Base-by-base conservation (phyloP, 2,329 filamentous ascomycete species). In the Pyrenochaeta sp. region DNA sequence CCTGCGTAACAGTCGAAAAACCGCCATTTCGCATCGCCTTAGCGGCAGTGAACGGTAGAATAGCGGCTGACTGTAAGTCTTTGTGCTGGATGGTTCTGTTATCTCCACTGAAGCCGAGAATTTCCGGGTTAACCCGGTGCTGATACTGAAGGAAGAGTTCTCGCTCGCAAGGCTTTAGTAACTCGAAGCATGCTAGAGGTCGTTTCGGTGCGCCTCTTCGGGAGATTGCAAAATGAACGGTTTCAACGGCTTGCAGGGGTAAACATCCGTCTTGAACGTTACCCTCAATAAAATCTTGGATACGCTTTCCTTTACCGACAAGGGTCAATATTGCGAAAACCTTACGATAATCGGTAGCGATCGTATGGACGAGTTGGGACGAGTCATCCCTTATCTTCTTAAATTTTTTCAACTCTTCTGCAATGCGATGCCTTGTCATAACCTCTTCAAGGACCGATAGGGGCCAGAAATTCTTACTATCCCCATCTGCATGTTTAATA, bases 401-500 rank as follows among this genome's bases (percentile, higher is more conserved):
- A 40, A 60, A 61, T 13, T 27, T 40, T 2, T 55, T 43, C n/a
- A 66, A 46, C 48, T 66, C 64, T 13, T 50, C 28, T 1, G 59
- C 46, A 32, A 66, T 50, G 10, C 46, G 39, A 3, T 37, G 30
- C 36, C 12, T 22, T 19, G 56, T 58, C 22, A 58, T 27, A 3
- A 47, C 24, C 12, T 42, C 39, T 4, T 49, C 2, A n/a, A 59
- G 34, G 2, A 56, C 2, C 7, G 37, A 12, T 7, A 15, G 15
- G 2, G 52, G 34, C 56, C 52, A 59, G 34, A 52, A 55, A 30
- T n/a, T 8, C 13, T 19, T 28, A 30, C n/a, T 15, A 1, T 3
- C 27, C 13, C 25, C n/a, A 19, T 30, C 44, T 19, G 40, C 40
- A 46, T 46, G 44, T 3, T 5, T 5, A 2, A 43, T 43, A 43